Conservation (phyloP, 1,139 yeast species). For the Meyerozyma elateridarum region DNA sequence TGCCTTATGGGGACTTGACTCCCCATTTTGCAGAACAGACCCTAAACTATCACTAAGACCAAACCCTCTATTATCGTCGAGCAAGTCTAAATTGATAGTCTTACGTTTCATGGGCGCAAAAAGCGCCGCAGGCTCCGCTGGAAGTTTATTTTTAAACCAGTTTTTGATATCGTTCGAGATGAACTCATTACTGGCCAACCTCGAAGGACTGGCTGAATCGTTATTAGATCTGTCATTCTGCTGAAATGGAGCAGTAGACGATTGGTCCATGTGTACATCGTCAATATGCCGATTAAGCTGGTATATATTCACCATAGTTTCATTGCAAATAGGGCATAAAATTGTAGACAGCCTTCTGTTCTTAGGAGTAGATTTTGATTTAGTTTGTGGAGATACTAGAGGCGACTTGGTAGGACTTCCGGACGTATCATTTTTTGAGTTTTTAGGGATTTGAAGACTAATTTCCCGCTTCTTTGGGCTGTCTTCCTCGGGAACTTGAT, state of each 20-base stretch:
- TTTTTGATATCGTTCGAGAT: constrained; percentile 18
- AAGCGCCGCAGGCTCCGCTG: constrained; percentile 9
- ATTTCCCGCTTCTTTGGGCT: no score
- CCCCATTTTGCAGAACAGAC: constrained; percentile 7
- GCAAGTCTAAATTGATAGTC: constrained; percentile 27
- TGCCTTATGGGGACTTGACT: constrained; percentile 6
- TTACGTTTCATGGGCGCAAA: constrained; percentile 17
- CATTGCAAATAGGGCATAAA: constrained; percentile 72
- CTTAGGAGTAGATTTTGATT: no score
- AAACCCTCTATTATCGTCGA: constrained; percentile 34
- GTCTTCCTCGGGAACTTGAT: no score
- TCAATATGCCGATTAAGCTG: constrained; percentile 73
- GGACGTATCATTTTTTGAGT: no score
- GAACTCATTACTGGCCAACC: constrained; percentile 16
- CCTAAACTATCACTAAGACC: constrained; percentile 16
- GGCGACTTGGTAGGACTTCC: no score
- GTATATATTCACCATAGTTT: constrained; percentile 49
- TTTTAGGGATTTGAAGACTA: no score
- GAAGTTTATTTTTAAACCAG: constrained; percentile 18
- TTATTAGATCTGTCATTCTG: constrained; percentile 15
- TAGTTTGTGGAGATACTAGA: no score
- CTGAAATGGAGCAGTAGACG: constrained; percentile 7
- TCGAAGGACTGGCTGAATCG: constrained; percentile 5
- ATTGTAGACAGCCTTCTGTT: no score
- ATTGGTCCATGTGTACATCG: constrained; percentile 46